Evolutionary conservation across 164 flowering plant species (phyloP).

Genomic region (Kalanchoe fedtschenkoi): DNA sequence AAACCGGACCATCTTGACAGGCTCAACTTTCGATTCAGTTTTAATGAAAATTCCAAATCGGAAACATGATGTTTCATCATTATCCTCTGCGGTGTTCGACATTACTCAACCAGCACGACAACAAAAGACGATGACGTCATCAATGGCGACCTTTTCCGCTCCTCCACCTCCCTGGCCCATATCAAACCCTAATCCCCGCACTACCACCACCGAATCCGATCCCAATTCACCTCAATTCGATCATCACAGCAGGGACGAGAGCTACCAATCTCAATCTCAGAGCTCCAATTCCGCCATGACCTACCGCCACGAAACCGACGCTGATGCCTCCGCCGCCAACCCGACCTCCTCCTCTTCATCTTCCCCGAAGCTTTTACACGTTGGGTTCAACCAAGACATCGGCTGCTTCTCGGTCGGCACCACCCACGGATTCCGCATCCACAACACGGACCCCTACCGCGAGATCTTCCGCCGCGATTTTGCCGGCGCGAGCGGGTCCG

Average conservation of each 20-base stretch:
- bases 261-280: neutral
- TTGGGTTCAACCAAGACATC: constrained; percentile 5
- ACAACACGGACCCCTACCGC: constrained; percentile 8
- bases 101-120: neutral
- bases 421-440: neutral
- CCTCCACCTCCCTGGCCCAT: neutral
- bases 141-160: neutral
- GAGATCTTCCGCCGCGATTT: constrained; percentile 7
- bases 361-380: neutral
- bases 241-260: neutral
- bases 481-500: neutral
- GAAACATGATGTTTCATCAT: neutral
- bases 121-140: neutral
- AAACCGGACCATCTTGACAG: too few relatives aligned
- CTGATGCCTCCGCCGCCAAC: too few relatives aligned
- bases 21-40: too few relatives aligned
- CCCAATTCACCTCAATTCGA: neutral
- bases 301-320: neutral
- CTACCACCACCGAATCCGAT: neutral
- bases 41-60: too few relatives aligned
- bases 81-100: neutral
- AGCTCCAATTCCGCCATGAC: neutral
- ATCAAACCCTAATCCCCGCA: neutral
- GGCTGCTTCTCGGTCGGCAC: constrained; percentile 8
- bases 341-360: too few relatives aligned